Evolutionary conservation across 768 basidiomycete species (phyloP).

Genomic region (Kondoa malvinella): DNA sequence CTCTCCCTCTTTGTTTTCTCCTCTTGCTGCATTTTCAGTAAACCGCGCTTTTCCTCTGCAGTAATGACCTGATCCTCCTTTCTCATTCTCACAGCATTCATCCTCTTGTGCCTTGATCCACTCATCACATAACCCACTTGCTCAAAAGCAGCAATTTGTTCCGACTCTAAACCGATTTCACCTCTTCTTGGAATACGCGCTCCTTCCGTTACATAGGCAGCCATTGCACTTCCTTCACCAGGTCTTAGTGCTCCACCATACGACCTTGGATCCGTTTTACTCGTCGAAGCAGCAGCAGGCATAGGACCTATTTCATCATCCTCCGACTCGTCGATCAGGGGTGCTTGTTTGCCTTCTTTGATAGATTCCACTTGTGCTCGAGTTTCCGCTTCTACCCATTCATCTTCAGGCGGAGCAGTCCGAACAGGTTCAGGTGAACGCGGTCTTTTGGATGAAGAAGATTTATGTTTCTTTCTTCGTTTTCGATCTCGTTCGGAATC

Average conservation of each 20-base stretch:
- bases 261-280: conserved; percentile 47
- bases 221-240: conserved; percentile 96
- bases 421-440: background rate
- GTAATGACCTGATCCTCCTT: conserved; percentile 99
- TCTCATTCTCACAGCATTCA: conserved; percentile 97
- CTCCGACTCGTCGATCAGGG: conserved; percentile 30
- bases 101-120: conserved; percentile 77
- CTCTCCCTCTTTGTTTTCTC: conserved; percentile 82
- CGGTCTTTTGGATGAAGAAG: conserved; percentile 10
- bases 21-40: conserved; percentile 83
- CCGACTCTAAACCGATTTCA: conserved; percentile 83
- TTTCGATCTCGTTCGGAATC: conserved; percentile 30
- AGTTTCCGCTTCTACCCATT: conserved; percentile 12
- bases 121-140: conserved; percentile 93
- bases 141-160: conserved; percentile 75
- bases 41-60: conserved; percentile 93
- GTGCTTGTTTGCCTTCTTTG: conserved; percentile 24
- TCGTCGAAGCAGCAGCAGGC: conserved; percentile 39
- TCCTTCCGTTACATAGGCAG: conserved; percentile 71
- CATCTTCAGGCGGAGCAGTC: conserved; percentile 1
- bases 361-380: conserved; percentile 18
- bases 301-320: conserved; percentile 67
- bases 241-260: conserved; percentile 79
- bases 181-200: conserved; percentile 95
- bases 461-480: conserved; percentile 42